Evolutionary conservation across 139 green algal genomes (phyloP).

Genomic region (Micromonas commoda): DNA sequence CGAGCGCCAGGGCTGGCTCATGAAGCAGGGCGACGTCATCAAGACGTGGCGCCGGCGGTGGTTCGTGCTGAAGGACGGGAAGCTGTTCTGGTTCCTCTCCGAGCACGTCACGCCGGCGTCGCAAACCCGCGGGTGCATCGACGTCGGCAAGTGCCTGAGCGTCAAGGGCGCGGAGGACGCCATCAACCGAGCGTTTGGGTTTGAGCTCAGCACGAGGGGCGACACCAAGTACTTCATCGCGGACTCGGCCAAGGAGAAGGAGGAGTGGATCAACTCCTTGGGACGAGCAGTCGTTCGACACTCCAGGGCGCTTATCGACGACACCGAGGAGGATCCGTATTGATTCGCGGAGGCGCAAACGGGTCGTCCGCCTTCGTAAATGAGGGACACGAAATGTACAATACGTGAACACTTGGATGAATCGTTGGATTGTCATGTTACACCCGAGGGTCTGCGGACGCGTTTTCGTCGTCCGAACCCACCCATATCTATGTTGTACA

Average conservation of each 20-base stretch:
- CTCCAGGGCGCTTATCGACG: not conserved
- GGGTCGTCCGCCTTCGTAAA: too few species aligned
- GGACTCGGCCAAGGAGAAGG: constrained; percentile 90
- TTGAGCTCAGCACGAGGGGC: constrained; percentile 86
- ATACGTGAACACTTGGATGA: too few species aligned
- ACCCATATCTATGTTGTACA: too few species aligned
- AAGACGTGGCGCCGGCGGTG: constrained; percentile 90
- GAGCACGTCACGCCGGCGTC: constrained; percentile 66
- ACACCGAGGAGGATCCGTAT: not conserved
- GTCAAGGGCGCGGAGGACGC: constrained; percentile 95
- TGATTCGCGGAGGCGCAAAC: too few species aligned
- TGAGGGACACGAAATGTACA: too few species aligned
- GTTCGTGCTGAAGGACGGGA: constrained; percentile 97
- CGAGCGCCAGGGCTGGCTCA: constrained; percentile 80
- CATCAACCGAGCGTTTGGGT: constrained; percentile 88
- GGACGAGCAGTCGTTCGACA: constrained; percentile 81
- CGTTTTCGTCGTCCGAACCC: too few species aligned
- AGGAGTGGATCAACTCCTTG: constrained; percentile 99
- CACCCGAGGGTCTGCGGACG: too few species aligned
- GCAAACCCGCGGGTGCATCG: constrained; percentile 86
- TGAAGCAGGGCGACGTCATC: constrained; percentile 94
- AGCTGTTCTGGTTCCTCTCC: constrained; percentile 98
- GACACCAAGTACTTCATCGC: constrained; percentile 88
- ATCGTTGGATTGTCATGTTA: too few species aligned
- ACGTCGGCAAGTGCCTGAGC: constrained; percentile 85